Base-by-base conservation (phyloP, 1,284 basidiomycete species). In the Leccinum pachyderme region DNA sequence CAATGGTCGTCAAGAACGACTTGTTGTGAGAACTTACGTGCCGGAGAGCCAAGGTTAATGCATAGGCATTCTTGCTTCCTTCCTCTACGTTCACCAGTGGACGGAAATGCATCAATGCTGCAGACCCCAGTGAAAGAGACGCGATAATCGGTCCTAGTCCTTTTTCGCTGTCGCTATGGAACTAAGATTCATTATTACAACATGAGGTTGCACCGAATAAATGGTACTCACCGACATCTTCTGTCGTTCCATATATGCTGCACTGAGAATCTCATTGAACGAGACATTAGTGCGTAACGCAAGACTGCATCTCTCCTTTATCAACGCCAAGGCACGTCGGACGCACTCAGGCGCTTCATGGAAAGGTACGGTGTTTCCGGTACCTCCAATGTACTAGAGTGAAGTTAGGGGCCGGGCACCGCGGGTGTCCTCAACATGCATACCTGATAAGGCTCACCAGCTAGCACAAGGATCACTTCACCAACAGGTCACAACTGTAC, bases 191-290 rank as follows among this genome's bases (percentile, higher is more conserved):
- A 18, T 59, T 43, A 61, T 47, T 29, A 53, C 12, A 5, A 29
- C 25, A 24, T 45, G 12, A 24, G 4, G 25, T 44, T 27, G 27
- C 5, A 25, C 22, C 0, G 9, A 32, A 28, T 15, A 29, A n/a
- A 37, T 31, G 27, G 33, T n/a, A 74, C 84, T 65, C 65, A 89
- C 89, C 52, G 86, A 81, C 89, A 91, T 91, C 66, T 79, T 86
- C 68, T 91, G 89, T 55, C 81, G 78, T 64, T 89, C 85, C 86
- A 91, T 89, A 63, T 91, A 91, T 2, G 86, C 89, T 35, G 86
- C 87, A 55, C 83, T 89, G 31, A 91, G 76, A 32, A 91, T 78
- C 66, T 91, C 89, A 61, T 91, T 91, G 73, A 91, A 91, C 1
- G 69, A 57, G 18, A 67, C 59, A 13, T 69, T 54, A 22, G 61